Percentiles rank a stretch among this genome's conserved stretches.
phyloP scores from a whole-genome alignment of 108 stramenopile genomes.

The Fistulifera pelliculosa region DNA sequence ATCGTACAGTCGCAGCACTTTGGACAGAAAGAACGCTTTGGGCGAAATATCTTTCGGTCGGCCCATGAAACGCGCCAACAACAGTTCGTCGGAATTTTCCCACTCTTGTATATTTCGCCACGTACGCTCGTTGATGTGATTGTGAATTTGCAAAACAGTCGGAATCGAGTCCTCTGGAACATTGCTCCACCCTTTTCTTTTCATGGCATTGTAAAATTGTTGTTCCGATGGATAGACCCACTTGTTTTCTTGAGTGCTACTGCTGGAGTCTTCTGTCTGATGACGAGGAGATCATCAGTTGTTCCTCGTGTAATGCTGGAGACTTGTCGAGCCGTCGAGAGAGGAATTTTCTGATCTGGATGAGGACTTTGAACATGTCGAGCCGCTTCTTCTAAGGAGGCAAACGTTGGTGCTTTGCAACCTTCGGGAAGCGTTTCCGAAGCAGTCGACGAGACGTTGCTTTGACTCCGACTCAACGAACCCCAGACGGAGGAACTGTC shows the following conservation, averaged over 20 bases:
- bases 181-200: constrained; percentile 83
- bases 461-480: too few species aligned
- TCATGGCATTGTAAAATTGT: constrained; percentile 96
- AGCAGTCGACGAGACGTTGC: too few species aligned
- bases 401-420: constrained; percentile 18
- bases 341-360: constrained; percentile 46
- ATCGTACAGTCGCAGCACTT: constrained; percentile 53
- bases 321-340: constrained; percentile 53
- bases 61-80: constrained; percentile 82
- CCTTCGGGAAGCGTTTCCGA: too few species aligned
- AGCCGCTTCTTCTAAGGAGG: constrained; percentile 75
- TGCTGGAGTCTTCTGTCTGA: constrained; percentile 19
- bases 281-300: constrained; percentile 9
- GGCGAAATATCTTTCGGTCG: constrained; percentile 86
- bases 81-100: constrained; percentile 58
- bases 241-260: constrained; percentile 15
- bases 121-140: constrained; percentile 91
- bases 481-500: neutral
- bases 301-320: constrained; percentile 75
- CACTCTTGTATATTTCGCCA: constrained; percentile 70
- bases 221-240: constrained; percentile 98
- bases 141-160: constrained; percentile 86
- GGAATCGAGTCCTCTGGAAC: constrained; percentile 75
- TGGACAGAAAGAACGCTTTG: constrained; percentile 76
- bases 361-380: constrained; percentile 66